Evolutionary conservation across 257 asterid species (phyloP), one percentile per base, ranked within the genome.

Genomic region (Haberlea rhodopensis): DNA sequence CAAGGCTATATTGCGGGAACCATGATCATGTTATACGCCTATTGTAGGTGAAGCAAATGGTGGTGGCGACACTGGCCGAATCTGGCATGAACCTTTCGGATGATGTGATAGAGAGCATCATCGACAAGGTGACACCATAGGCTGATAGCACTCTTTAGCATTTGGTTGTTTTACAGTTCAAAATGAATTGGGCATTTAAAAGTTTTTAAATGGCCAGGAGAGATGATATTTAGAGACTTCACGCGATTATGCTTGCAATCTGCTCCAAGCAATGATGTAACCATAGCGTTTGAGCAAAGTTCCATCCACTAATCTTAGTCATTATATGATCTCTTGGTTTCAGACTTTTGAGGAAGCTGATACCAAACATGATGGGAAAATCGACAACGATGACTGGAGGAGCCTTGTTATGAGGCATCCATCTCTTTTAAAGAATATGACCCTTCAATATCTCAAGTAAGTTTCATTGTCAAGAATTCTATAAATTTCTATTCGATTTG

Each of bases 281-380:
- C 40, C 6, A 1, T 40, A 5, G 53, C 18, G 40, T 26, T 40
- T n/a, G 22, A 25, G 53, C 20, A 1, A 16, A 11, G 45, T 60
- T 48, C 43, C 18, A 29, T 34, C 18, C 25, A 8, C 19, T 68
- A 71, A 52, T 69, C 18, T 48, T 58, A 65, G 22, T 75, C 45
- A 63, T 48, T 31, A 51, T 61, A 16, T 37, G 65, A 52, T 57
- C 19, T 19, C 66, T 69, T 66, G 65, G 72, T 74, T 70, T 74
- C 81, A 90, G 95, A 90, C 97, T 32, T 90, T 90, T 81, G 97
- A 87, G 81, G 97, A 90, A 80, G 95, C 95, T 54, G 95, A 90
- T 62, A 87, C 97, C 15, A 90, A 90, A 68, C 91, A 82, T 23
- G 95, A 87, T 0, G 96, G 96, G 57, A 87, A 80, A 81, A 87